Percentiles rank a stretch among this genome's conserved stretches.
These are phyloP conservation scores for Schizophyllum amplum DNA, from an alignment of 1,284 basidiomycete species.

Conservation along the genomic window DNA sequence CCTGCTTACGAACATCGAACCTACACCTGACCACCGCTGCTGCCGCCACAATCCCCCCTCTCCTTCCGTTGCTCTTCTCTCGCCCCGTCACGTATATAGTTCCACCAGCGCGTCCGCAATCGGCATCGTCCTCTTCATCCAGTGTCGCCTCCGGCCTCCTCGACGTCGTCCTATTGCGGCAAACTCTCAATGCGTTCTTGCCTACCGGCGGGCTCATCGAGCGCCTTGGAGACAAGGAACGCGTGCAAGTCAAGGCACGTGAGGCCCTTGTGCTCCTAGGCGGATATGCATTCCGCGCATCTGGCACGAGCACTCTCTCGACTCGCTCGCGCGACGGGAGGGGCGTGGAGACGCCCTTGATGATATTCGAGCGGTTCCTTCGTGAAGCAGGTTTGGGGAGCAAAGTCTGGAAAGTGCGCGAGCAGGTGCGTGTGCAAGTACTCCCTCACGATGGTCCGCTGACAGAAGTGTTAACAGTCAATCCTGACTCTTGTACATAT, in stretches of 20 bases:
- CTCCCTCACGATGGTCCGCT: not conserved
- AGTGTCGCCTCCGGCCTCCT: conserved; percentile 33
- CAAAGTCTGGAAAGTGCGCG: conserved; percentile 76
- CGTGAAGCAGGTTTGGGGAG: conserved; percentile 68
- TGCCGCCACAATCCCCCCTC: conserved; percentile 51
- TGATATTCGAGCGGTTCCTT: conserved; percentile 70
- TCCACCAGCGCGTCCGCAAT: conserved; percentile 27
- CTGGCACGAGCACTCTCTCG: conserved; percentile 31
- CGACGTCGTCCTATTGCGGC: conserved; percentile 54
- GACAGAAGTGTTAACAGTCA: conserved; percentile 32
- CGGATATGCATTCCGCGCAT: conserved; percentile 58
- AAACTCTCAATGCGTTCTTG: conserved; percentile 59
- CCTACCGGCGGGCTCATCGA: conserved; percentile 73
- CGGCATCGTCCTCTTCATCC: conserved; percentile 45
- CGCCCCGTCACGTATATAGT: conserved; percentile 24
- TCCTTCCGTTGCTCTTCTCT: conserved; percentile 54
- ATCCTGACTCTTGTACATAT: conserved; percentile 62
- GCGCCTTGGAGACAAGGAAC: conserved; percentile 76
- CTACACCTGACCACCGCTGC: conserved; percentile 75
- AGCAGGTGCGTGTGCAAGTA: conserved; percentile 50
- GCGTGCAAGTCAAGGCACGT: conserved; percentile 65
- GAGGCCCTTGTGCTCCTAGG: conserved; percentile 68
- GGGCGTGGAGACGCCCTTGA: conserved; percentile 66
- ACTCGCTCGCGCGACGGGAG: conserved; percentile 54
- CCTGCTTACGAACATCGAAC: conserved; percentile 72